Evolutionary conservation across 257 asterid genomes (phyloP).

Genomic region (Pogostemon cablin): DNA sequence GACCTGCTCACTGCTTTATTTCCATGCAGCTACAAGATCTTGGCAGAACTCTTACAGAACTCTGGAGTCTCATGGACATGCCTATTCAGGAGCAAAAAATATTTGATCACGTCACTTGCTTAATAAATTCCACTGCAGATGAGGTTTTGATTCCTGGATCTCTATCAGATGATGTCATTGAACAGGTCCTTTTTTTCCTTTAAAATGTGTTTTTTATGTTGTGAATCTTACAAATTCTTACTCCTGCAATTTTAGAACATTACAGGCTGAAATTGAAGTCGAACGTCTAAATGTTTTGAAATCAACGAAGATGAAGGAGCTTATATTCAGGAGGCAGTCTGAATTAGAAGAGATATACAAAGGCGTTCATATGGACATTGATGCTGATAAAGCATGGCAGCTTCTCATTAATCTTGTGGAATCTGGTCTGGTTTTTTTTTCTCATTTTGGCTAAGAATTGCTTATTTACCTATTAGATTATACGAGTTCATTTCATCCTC

Average conservation of each 20-base stretch:
- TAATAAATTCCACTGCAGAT: constrained; percentile 47
- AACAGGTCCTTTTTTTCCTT: constrained; percentile 51
- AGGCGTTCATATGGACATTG: constrained; percentile 68
- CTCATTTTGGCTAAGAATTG: neutral
- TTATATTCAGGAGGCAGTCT: constrained; percentile 67
- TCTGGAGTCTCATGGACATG: constrained; percentile 71
- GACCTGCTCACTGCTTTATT: constrained; percentile 14
- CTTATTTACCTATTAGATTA: constrained; percentile 9
- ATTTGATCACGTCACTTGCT: constrained; percentile 54
- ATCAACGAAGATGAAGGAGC: constrained; percentile 71
- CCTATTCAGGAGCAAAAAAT: constrained; percentile 52
- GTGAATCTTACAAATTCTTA: constrained; percentile 24
- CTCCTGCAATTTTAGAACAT: constrained; percentile 25
- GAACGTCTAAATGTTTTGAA: constrained; percentile 57
- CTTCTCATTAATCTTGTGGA: constrained; percentile 51
- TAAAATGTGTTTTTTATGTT: constrained; percentile 18
- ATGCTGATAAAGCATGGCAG: constrained; percentile 52
- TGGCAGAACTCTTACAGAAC: constrained; percentile 55
- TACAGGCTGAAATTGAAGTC: constrained; percentile 69
- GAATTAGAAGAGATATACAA: constrained; percentile 70
- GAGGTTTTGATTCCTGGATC: constrained; percentile 54
- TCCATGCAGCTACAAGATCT: constrained; percentile 55
- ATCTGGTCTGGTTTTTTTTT: constrained; percentile 48
- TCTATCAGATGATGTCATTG: constrained; percentile 62
- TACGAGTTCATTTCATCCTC: constrained; percentile 23